Conservation (phyloP, 169 alveolate species). For the Plasmodium billcollinsi region DNA sequence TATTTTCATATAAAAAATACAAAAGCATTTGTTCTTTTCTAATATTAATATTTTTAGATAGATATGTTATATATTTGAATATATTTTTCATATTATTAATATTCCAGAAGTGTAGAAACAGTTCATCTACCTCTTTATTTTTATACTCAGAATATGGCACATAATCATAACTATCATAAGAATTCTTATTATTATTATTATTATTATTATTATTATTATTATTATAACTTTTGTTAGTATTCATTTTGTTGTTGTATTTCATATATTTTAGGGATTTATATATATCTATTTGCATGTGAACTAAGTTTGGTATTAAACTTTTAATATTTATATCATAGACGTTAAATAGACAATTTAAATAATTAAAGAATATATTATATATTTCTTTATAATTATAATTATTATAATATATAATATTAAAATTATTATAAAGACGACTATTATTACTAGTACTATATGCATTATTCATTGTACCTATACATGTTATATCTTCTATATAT, state of each 20-base stretch:
- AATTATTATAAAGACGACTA: conserved; percentile 50
- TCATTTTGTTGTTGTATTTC: conserved; percentile 2
- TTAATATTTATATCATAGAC: conserved; percentile 63
- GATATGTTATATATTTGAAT: conserved; percentile 37
- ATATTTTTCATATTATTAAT: conserved; percentile 51
- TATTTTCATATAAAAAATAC: conserved; percentile 65
- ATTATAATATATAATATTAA: conserved; percentile 63
- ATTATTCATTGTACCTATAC: conserved; percentile 75
- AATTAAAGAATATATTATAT: conserved; percentile 37
- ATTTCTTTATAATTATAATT: conserved; percentile 66
- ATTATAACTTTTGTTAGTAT: too few relatives aligned
- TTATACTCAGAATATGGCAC: background rate
- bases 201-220: too few relatives aligned
- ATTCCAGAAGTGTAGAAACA: conserved; percentile 32
- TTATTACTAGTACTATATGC: conserved; percentile 15
- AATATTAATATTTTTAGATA: conserved; percentile 64
- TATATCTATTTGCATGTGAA: conserved; percentile 58
- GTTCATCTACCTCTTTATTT: conserved; percentile 12
- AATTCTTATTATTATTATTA: too few relatives aligned
- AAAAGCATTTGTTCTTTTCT: conserved; percentile 70
- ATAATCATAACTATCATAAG: too few relatives aligned
- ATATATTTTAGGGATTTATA: conserved; percentile 34
- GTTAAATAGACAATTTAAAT: conserved; percentile 30
- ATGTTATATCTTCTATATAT: conserved; percentile 54
- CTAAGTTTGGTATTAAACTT: conserved; percentile 23